Evolutionary conservation across 345 rosid species (phyloP).

Genomic region (Xanthoceras sorbifolium): DNA sequence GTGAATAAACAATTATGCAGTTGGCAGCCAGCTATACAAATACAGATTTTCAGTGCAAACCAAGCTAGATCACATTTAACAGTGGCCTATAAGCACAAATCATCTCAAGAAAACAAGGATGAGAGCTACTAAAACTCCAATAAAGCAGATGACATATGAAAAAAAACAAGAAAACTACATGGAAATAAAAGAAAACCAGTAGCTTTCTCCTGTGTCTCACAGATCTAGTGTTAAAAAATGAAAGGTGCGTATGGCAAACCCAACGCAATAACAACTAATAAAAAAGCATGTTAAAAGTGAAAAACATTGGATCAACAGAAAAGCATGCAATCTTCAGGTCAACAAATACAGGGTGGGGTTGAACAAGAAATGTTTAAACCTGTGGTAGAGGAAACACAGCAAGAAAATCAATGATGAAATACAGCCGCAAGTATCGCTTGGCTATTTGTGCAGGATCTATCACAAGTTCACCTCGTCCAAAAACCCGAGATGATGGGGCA

Average conservation of each 20-base stretch:
- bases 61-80: background rate
- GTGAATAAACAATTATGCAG: background rate
- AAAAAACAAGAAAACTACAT: background rate
- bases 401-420: constrained; percentile 77
- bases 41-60: constrained; percentile 4
- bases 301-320: background rate
- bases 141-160: background rate
- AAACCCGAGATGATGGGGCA: constrained; percentile 95
- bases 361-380: constrained; percentile 39
- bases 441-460: constrained; percentile 88
- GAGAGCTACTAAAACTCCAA: background rate
- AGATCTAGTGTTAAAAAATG: background rate
- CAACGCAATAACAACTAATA: background rate
- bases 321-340: constrained; percentile 8
- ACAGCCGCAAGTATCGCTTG: constrained; percentile 64
- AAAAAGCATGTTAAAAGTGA: constrained; percentile 16
- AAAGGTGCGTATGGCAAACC: background rate
- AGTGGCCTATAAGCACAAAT: background rate
- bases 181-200: constrained; percentile 2
- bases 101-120: background rate
- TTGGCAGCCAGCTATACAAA: background rate
- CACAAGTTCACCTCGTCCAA: constrained; percentile 97
- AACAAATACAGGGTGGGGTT: background rate
- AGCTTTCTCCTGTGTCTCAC: background rate
- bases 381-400: constrained; percentile 91